Evolutionary conservation across 495 filamentous ascomycete species (phyloP).

Genomic region (Rostrohypoxylon terebratum): DNA sequence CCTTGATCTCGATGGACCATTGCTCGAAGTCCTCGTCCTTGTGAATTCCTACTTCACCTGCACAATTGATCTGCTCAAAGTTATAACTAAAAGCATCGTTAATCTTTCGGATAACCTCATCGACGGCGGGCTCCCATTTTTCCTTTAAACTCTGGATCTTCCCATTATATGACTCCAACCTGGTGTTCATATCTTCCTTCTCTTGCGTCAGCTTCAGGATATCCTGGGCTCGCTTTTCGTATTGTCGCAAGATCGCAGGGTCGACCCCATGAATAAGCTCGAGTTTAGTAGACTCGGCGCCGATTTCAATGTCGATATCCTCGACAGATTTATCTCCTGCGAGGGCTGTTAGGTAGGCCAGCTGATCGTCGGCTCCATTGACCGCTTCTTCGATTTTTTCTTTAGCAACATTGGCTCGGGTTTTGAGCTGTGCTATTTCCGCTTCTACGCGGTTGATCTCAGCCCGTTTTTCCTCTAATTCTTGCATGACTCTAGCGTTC

Average conservation of each 20-base stretch:
- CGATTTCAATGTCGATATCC: conserved; percentile 78
- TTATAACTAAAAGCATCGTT: conserved; percentile 90
- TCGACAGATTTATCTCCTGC: conserved; percentile 64
- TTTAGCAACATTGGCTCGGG: conserved; percentile 44
- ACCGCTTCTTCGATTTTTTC: conserved; percentile 52
- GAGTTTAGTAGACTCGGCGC: conserved; percentile 76
- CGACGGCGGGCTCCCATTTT: conserved; percentile 87
- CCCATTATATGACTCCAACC: conserved; percentile 60
- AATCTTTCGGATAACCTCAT: conserved; percentile 80
- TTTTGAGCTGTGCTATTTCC: conserved; percentile 47
- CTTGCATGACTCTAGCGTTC: conserved; percentile 67
- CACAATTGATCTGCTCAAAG: conserved; percentile 92
- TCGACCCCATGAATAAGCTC: conserved; percentile 84
- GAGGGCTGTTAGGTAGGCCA: conserved; percentile 44
- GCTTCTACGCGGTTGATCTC: conserved; percentile 28
- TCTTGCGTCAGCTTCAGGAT: conserved; percentile 59
- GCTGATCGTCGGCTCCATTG: conserved; percentile 51
- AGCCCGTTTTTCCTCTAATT: conserved; percentile 59
- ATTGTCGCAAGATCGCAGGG: conserved; percentile 79
- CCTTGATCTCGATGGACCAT: conserved; percentile 93
- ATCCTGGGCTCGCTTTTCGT: conserved; percentile 72
- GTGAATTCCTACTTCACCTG: conserved; percentile 86
- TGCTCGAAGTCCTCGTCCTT: conserved; percentile 90
- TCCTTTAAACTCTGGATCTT: conserved; percentile 66
- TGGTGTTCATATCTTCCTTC: conserved; percentile 60